These are phyloP conservation scores for Teratosphaeria nubilosa DNA, from an alignment of 2,329 filamentous ascomycete genomes.

Conservation along the genomic window DNA sequence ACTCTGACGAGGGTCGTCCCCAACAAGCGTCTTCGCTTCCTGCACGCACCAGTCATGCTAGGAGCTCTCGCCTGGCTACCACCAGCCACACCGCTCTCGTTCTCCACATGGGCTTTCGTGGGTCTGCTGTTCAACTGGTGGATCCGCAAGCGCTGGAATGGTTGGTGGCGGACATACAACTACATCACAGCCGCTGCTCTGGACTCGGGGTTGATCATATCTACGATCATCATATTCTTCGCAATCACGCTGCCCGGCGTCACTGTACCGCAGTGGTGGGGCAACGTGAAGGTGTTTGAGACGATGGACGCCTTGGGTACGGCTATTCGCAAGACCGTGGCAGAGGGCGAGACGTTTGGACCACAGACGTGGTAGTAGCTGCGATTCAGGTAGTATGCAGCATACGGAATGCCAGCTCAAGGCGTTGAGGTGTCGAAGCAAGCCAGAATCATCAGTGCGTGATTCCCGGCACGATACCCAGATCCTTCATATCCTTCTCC, in stretches of 20 bases:
- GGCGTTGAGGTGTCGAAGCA: background rate
- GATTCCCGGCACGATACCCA: background rate
- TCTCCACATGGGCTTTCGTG: constrained; percentile 65
- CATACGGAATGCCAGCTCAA: background rate
- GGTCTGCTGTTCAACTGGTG: constrained; percentile 32
- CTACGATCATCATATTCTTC: constrained; percentile 30
- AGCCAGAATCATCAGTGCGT: background rate
- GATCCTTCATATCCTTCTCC: background rate
- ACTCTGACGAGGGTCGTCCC: constrained; percentile 29
- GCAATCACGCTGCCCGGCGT: constrained; percentile 32
- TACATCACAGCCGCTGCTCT: constrained; percentile 28
- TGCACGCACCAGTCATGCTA: constrained; percentile 56
- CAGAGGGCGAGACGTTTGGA: constrained; percentile 56
- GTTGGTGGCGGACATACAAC: constrained; percentile 28
- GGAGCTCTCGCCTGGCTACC: constrained; percentile 51
- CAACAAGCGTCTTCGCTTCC: constrained; percentile 13
- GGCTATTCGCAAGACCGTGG: constrained; percentile 36
- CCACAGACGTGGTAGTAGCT: constrained; percentile 29
- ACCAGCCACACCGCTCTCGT: constrained; percentile 72
- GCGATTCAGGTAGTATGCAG: background rate
- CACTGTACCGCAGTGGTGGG: constrained; percentile 13
- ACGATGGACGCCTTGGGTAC: constrained; percentile 17
- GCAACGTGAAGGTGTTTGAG: constrained; percentile 10
- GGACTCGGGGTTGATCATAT: constrained; percentile 26
- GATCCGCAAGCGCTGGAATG: constrained; percentile 42